Percentiles rank a stretch among this genome's conserved stretches.
Conservation (phyloP, 257 asterid genomes). For the Solanum commersonii region DNA sequence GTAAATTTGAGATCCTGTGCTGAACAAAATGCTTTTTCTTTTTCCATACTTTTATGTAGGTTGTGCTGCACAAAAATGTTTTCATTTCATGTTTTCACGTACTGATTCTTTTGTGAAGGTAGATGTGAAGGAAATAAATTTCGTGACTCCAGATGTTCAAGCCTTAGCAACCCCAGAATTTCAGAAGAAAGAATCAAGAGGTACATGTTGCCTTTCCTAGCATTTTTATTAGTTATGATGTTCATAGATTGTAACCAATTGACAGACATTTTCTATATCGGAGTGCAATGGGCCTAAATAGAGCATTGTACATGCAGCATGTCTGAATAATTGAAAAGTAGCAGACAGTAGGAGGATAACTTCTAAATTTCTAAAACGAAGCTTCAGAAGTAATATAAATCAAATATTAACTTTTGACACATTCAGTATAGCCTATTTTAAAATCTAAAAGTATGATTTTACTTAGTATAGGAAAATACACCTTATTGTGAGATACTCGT, state of each 20-base stretch:
- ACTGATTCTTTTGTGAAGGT: conserved; percentile 28
- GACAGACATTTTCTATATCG: neutral
- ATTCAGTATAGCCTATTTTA: neutral
- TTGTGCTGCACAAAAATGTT: neutral
- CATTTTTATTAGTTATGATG: neutral
- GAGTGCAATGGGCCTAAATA: neutral
- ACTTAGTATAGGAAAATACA: neutral
- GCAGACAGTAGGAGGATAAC: neutral
- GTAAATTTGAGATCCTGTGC: neutral
- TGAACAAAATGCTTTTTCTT: neutral
- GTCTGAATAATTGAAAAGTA: neutral
- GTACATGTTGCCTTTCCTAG: conserved; percentile 11
- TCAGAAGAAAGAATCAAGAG: conserved; percentile 20
- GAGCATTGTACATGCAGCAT: neutral
- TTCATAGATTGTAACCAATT: neutral
- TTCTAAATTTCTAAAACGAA: neutral
- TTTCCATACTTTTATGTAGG: neutral
- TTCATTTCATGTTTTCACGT: neutral
- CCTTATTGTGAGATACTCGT: neutral
- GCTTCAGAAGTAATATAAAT: neutral
- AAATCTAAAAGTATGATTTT: neutral
- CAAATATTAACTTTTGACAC: neutral
- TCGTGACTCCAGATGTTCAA: conserved; percentile 27
- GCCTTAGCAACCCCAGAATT: conserved; percentile 8
- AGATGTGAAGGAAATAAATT: conserved; percentile 49